These are phyloP conservation scores for Pseudogymnoascus sp. DNA, from an alignment of 2,329 filamentous ascomycete species.

Conservation along the genomic window DNA sequence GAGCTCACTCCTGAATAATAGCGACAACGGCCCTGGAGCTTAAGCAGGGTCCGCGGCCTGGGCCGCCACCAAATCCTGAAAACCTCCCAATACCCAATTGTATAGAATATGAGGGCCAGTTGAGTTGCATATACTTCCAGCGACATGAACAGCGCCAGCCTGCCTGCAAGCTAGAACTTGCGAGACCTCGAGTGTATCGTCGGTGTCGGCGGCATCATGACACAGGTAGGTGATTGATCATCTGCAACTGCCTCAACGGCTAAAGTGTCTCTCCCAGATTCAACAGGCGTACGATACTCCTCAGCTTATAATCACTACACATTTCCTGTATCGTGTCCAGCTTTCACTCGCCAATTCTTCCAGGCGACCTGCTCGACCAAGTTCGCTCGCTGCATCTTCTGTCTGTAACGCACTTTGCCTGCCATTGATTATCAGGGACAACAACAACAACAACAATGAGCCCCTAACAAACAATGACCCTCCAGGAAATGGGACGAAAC, in stretches of 20 bases:
- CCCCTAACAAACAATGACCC: not conserved
- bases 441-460: not conserved
- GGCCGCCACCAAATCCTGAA: not conserved
- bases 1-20: not conserved
- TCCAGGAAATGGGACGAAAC: not conserved
- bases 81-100: not conserved
- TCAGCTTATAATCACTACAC: not conserved
- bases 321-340: not conserved
- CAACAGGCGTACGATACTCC: not conserved
- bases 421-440: not conserved
- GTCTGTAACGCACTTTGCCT: not conserved
- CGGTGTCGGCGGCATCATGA: not conserved
- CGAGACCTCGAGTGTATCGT: constrained; percentile 4
- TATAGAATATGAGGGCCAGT: not conserved
- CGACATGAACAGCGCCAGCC: not conserved
- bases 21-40: not conserved
- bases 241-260: not conserved
- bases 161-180: not conserved
- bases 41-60: not conserved
- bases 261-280: not conserved
- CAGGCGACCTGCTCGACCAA: not conserved
- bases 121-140: not conserved
- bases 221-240: not conserved
- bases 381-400: not conserved
- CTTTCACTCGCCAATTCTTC: not conserved